Conservation (phyloP, 2,329 filamentous ascomycete genomes). For the Talaromyces sp. region DNA sequence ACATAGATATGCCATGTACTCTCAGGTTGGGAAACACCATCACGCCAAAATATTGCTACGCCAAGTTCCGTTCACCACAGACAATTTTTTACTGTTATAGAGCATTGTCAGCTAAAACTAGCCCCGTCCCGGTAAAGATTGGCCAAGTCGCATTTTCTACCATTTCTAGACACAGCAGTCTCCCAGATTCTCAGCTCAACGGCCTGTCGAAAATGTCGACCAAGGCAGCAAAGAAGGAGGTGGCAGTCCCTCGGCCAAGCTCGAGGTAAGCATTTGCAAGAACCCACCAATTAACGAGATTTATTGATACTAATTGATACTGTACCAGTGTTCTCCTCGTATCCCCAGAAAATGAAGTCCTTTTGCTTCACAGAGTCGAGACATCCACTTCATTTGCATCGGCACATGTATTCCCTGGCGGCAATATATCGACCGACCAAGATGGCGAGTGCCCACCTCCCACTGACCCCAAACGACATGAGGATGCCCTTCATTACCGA, state of each 20-base stretch:
- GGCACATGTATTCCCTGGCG: slow-evolving; percentile 92
- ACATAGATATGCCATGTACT: neutral
- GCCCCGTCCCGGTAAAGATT: neutral
- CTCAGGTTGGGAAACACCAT: neutral
- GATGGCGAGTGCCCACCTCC: slow-evolving; percentile 57
- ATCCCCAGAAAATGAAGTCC: slow-evolving; percentile 78
- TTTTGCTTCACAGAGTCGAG: slow-evolving; percentile 79
- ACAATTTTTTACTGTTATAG: neutral
- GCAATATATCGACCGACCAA: slow-evolving; percentile 65
- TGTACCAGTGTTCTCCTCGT: slow-evolving; percentile 68
- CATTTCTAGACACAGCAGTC: neutral
- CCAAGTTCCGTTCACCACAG: neutral
- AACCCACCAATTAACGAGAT: neutral
- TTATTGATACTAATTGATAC: neutral
- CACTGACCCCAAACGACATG: slow-evolving; percentile 55
- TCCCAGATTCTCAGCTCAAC: neutral
- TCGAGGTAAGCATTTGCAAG: slow-evolving; percentile 45
- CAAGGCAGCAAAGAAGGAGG: slow-evolving; percentile 29
- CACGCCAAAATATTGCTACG: neutral
- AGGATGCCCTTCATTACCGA: slow-evolving; percentile 69
- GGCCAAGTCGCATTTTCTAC: neutral
- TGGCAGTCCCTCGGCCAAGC: slow-evolving; percentile 55
- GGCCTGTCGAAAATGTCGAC: neutral
- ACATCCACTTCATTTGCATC: slow-evolving; percentile 81
- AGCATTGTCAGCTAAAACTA: neutral